Evolutionary conservation across 495 filamentous ascomycete species (phyloP).

Genomic region (Ascodesmis nigricans): DNA sequence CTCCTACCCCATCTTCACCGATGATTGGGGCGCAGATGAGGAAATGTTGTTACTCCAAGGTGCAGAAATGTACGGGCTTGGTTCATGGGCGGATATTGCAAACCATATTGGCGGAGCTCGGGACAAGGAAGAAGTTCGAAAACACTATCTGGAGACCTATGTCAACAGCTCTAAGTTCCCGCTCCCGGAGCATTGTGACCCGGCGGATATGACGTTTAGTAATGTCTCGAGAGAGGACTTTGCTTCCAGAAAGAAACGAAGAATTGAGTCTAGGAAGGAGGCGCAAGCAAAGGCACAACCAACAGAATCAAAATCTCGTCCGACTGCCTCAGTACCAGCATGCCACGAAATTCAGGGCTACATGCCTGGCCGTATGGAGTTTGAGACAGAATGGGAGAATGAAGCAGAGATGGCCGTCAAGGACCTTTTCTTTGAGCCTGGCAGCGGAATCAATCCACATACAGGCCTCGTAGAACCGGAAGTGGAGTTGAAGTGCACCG

Average conservation of each 20-base stretch:
- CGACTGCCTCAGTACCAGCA: slow-evolving; percentile 62
- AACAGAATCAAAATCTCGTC: slow-evolving; percentile 78
- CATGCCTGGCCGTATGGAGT: slow-evolving; percentile 94
- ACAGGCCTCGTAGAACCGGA: slow-evolving; percentile 78
- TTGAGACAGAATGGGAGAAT: slow-evolving; percentile 93
- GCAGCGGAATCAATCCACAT: slow-evolving; percentile 63
- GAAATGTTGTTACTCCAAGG: slow-evolving; percentile 82
- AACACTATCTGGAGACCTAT: slow-evolving; percentile 80
- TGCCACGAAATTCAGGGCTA: slow-evolving; percentile 97
- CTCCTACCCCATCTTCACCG: slow-evolving; percentile 84
- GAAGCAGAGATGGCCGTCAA: slow-evolving; percentile 97
- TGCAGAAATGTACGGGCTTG: slow-evolving; percentile 90
- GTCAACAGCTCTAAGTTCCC: slow-evolving; percentile 66
- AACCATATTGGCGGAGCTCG: slow-evolving; percentile 94
- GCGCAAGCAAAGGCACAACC: slow-evolving; percentile 64
- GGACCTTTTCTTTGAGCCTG: slow-evolving; percentile 92
- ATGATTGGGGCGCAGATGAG: slow-evolving; percentile 94
- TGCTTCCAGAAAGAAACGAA: slow-evolving; percentile 75
- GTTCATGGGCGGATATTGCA: slow-evolving; percentile 93
- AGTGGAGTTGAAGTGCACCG: slow-evolving; percentile 88
- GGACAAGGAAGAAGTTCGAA: slow-evolving; percentile 78
- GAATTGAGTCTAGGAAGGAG: slow-evolving; percentile 84
- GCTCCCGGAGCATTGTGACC: slow-evolving; percentile 61
- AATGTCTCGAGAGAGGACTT: slow-evolving; percentile 77
- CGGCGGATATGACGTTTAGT: slow-evolving; percentile 51